A percentile compares a stretch with the other conserved stretches of the same genome.
These are phyloP conservation scores for Lepraria neglecta DNA, from an alignment of 495 filamentous ascomycete species.

Conservation along the genomic window DNA sequence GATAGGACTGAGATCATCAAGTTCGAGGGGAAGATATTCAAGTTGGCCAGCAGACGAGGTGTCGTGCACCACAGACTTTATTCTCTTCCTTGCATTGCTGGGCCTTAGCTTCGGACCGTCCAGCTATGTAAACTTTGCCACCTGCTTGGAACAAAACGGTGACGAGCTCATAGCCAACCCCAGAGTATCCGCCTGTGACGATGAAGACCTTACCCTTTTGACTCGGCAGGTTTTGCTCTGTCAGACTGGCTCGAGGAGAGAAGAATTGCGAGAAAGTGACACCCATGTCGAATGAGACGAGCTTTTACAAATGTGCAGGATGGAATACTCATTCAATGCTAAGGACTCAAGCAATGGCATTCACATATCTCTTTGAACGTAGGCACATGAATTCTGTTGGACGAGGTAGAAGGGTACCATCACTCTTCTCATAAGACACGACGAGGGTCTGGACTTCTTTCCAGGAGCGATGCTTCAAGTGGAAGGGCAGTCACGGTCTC, in stretches of 20 bases:
- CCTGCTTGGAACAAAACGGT: constrained; percentile 37
- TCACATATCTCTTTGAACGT: too few species aligned
- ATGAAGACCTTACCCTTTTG: constrained; percentile 39
- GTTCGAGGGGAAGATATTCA: constrained; percentile 40
- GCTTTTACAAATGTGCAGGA: too few species aligned
- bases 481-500: too few species aligned
- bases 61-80: constrained; percentile 23
- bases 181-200: constrained; percentile 38
- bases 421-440: too few species aligned
- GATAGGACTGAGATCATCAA: constrained; percentile 47
- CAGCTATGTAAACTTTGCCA: constrained; percentile 42
- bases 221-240: constrained; percentile 31
- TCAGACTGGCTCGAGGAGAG: constrained; percentile 32
- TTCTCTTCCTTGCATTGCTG: constrained; percentile 33
- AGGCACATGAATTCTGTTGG: too few species aligned
- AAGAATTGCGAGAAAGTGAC: constrained; percentile 31
- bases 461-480: too few species aligned
- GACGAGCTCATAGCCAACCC: constrained; percentile 41
- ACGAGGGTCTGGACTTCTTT: too few species aligned
- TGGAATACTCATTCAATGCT: too few species aligned
- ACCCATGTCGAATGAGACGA: constrained; percentile 18
- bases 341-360: too few species aligned
- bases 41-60: constrained; percentile 31
- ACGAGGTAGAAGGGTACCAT: too few species aligned
- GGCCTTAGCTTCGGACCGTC: constrained; percentile 38